Evolutionary conservation across 306 rosid species (phyloP), one percentile per base, ranked within the genome.

Genomic region (Vigna mungo): DNA sequence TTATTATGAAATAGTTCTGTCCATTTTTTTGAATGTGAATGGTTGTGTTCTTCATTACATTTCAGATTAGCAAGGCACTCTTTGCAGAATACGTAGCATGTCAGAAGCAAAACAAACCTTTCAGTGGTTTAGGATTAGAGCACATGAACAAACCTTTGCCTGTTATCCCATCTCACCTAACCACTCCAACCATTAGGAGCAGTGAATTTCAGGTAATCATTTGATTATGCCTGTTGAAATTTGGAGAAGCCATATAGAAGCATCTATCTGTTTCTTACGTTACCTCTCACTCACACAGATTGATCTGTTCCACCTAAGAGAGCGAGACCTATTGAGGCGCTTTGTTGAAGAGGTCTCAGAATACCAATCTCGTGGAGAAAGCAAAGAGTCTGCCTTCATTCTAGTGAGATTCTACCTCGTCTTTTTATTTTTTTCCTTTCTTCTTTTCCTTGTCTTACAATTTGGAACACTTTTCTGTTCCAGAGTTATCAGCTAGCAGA

Each of bases 31-130:
- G 43, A 27, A 20, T 48, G 36, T 41, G 39, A 72, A 71, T 9
- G 32, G 52, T 47, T 71, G 37, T 34, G 49, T 63, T 80, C 46
- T 74, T 20, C 58, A 63, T 83, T 78, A 72, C 54, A 63, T 37
- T 61, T 32, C 95, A 94, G 98, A 87, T 92, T 73, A 90, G 98
- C 96, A 94, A 94, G 88, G 95, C 97, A 58, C 93, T 94, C 66
- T 85, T 88, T 62, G 87, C 80, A 47, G 97, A 89, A 82, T 92
- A 80, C 82, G 15, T 83, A 65, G 87, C 90, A 49, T 81, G 85
- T 74, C 85, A 85, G 86, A 92, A 73, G 70, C 87, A 69, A 85
- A 92, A 86, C 62, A 87, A 83, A 63, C 97, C 97, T 71, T 89
- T 88, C 82, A 82, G 80, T 65, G 91, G 91, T 21, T 81, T 92